Base-by-base conservation (phyloP, 176 grass and related monocot species). In the Lolium rigidum region DNA sequence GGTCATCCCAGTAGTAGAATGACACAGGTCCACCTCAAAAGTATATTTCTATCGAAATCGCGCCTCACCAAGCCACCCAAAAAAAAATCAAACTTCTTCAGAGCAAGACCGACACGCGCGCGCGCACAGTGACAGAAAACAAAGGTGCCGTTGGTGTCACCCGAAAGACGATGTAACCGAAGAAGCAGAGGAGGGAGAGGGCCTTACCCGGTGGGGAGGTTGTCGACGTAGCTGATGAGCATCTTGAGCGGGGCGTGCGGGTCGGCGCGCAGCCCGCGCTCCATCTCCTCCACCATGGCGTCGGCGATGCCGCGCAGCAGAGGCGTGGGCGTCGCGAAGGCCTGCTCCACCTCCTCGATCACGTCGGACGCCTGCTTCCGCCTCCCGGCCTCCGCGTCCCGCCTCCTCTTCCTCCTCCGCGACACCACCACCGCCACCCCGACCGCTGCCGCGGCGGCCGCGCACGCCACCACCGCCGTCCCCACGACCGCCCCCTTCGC, bases 211-310 rank as follows among this genome's bases (percentile, higher is more conserved):
- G 92, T 97, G 62, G 95, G 95, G 28, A 97, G 88, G 75, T 97
- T 97, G 87, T 97, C 92, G 13, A 97, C 95, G 78, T 91, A 94
- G 90, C 95, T 94, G 17, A 97, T 88, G 80, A 97, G 79, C 95
- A 97, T 97, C 95, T 97, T 97, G 66, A 97, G 69, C 81, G 83
- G 83, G 3, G 81, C 88, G 13, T 90, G 87, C 10, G 60, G 78
- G 26, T 94, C 95, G 56, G 86, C 90, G 81, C 88, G 80, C 13
- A 97, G 92, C 3, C 95, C 95, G 59, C 85, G 89, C 68, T 91
- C 80, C 95, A 97, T 97, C 92, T 97, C 95, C 86, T 80, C 86
- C 61, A 90, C 87, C 95, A 97, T 97, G 90, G 91, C 95, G 86
- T 94, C 95, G 16, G 92, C 92, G 88, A 97, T 92, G 86, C 81